Conservation (phyloP, 2,329 filamentous ascomycete genomes). For the Aspergillus intermedius region DNA sequence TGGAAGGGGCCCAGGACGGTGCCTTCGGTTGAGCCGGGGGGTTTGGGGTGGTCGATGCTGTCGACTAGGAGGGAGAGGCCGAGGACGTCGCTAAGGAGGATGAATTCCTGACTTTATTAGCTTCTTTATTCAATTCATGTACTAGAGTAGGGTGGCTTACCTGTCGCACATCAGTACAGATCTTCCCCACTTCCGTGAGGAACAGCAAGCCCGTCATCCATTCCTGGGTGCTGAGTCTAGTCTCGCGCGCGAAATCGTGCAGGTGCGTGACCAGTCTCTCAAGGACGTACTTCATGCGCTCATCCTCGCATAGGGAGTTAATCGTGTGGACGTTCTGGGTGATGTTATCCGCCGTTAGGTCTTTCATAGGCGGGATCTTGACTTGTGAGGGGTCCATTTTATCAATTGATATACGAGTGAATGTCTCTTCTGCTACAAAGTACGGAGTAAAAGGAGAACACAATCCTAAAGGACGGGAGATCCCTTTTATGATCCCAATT, state of each 20-base stretch:
- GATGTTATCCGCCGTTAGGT: conserved; percentile 73
- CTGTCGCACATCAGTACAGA: conserved; percentile 65
- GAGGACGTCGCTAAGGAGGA: conserved; percentile 72
- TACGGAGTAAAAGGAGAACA: not conserved
- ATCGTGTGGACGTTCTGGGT: conserved; percentile 68
- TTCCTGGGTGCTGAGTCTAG: conserved; percentile 65
- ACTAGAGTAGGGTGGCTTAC: conserved; percentile 37
- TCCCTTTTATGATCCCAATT: not conserved
- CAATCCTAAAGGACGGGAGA: too few species aligned
- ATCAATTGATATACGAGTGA: not conserved
- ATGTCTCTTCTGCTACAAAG: not conserved
- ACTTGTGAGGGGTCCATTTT: conserved; percentile 39
- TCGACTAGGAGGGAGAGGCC: conserved; percentile 76
- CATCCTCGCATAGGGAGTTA: conserved; percentile 62
- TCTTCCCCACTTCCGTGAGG: conserved; percentile 66
- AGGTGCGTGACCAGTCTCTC: conserved; percentile 68
- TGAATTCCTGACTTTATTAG: conserved; percentile 55
- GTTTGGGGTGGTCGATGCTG: conserved; percentile 77
- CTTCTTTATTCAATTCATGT: not conserved
- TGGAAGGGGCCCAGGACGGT: conserved; percentile 79
- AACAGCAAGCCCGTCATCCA: conserved; percentile 72
- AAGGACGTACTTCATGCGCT: conserved; percentile 64
- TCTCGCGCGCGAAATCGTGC: conserved; percentile 77
- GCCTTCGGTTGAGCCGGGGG: conserved; percentile 62
- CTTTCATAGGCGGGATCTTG: conserved; percentile 49